Base-by-base conservation (phyloP, 1,139 yeast genomes). In the Arxiozyma heterogenica region DNA sequence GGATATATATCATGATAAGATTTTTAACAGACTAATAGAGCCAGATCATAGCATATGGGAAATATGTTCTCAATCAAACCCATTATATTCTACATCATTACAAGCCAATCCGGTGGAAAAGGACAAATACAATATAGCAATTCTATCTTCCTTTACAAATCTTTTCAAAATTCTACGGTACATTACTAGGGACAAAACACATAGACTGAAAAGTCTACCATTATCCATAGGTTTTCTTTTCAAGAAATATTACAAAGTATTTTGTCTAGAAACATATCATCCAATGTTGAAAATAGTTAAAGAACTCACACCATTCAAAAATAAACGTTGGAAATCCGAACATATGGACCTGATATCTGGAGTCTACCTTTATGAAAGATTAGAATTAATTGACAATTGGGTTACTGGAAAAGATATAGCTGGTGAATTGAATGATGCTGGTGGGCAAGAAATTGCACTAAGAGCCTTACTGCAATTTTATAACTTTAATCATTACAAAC, bases 321-420 rank as follows among this genome's bases (percentile, higher is more conserved):
- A 97, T 21, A 81, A 95, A 57, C 90, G 91, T 68, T 93, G 99
- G 99, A 84, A 90, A 62, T 81, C 90, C 17, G 80, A 83, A 59
- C 94, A 93, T 66, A 93, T 94, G 98, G 96, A 90, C 61, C 73
- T 93, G 54, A 88, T 94, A 8, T 89, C 97, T 0, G 83, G 87
- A 57, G 90, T 93, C 1, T 93, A 87, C 64, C 71, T 93, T 49
- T 84, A 88, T 63, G 80, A 90, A 62, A 79, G 82, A 59, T 73
- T 91, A 39, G 80, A 83, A 20, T 71, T 93, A 52, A 79, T 84
- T 57, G 98, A 91, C 64, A 85, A 83, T 62, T 93, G 98, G 98
- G 76, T 93, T 34, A 84, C 90, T 54, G 95, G 96, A 0, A 79
- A 79, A 56, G 96, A 88, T 63, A 78, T 88, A 38, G 84, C 88